phyloP scores from a whole-genome alignment of 108 stramenopile species.

The Cyclostephanos invisitatus region DNA sequence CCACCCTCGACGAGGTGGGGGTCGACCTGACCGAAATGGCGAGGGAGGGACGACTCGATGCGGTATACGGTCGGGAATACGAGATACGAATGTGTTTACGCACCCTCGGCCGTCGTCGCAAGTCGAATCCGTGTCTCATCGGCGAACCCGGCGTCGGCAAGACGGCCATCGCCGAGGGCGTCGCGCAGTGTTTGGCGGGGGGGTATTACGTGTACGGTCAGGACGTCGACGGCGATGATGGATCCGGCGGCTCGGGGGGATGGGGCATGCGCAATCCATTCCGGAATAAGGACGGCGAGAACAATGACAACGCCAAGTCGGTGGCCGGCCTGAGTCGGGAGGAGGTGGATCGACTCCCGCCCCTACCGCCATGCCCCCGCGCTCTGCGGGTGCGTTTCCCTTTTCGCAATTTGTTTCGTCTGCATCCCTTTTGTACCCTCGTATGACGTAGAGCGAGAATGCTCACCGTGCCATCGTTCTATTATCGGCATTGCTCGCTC shows the following conservation, averaged over 20 bases:
- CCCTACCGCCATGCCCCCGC: conserved; percentile 64
- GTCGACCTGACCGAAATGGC: conserved; percentile 79
- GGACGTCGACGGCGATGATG: conserved; percentile 12
- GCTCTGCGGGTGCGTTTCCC: conserved; percentile 31
- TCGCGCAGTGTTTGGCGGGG: conserved; percentile 76
- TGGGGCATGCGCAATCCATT: conserved; percentile 53
- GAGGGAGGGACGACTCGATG: conserved; percentile 64
- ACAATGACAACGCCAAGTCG: conserved; percentile 29
- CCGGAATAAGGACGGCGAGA: conserved; percentile 31
- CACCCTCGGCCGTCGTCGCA: conserved; percentile 80
- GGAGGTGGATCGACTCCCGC: conserved; percentile 62
- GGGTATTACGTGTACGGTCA: conserved; percentile 42
- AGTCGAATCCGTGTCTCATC: conserved; percentile 83
- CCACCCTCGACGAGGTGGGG: conserved; percentile 69
- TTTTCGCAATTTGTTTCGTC: neutral
- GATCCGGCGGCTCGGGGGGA: neutral
- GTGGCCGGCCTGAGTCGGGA: conserved; percentile 45
- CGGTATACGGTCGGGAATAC: conserved; percentile 76
- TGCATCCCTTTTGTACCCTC: neutral
- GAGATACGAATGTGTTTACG: conserved; percentile 73
- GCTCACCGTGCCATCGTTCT: neutral
- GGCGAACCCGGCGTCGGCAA: conserved; percentile 79
- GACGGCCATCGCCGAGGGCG: conserved; percentile 87
- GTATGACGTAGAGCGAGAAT: neutral
- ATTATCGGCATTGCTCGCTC: neutral